Evolutionary conservation across 108 stramenopile species (phyloP), one percentile per base, ranked within the genome.

Genomic region (Skeletonema grethae): DNA sequence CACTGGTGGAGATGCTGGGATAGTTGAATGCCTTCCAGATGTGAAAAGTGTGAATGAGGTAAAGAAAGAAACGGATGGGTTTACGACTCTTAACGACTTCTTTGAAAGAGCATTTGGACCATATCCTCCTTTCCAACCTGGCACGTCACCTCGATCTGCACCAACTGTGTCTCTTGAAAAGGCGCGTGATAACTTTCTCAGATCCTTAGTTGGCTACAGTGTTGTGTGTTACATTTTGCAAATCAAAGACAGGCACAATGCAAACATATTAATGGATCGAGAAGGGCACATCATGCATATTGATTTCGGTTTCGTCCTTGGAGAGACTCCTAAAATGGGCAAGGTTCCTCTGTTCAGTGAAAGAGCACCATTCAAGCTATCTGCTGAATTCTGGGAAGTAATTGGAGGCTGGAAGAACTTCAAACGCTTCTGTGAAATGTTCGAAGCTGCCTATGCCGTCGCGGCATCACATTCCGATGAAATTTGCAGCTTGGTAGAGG

Each of bases 241-340:
- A 81, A 97, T 95, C 70, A 99, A 99, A 70, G 98, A 99, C 66
- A 69, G 98, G 9, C 98, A 99, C 85, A 99, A 99, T 77, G 97
- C 94, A 20, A 99, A 99, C 70, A 96, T 99, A 43, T 70, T 99
- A 64, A 72, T 99, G 69, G 96, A 97, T 79, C 88, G 92, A 0
- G 78, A 79, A 16, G 78, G 78, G 8, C 78, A 79, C 41, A 72
- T 79, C 35, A 79, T 79, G 67, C 98, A 99, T 84, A 99, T 99
- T 63, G 98, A 99, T 77, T 99, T 96, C 79, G 98, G 98, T 7
- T 99, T 90, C 73, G 97, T 99, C 18, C 85, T 99, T 1, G 98
- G 98, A 9, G 90, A 93, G 25, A 88, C 92, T 10, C 97, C 98
- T 10, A 97, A 97, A 61, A 92, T 93, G 90, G 90, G 90, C 56